A percentile compares a stretch with the other conserved stretches of the same genome.
Conservation (phyloP, 179 eudicot genomes). For the Sideroxylon spinosum region DNA sequence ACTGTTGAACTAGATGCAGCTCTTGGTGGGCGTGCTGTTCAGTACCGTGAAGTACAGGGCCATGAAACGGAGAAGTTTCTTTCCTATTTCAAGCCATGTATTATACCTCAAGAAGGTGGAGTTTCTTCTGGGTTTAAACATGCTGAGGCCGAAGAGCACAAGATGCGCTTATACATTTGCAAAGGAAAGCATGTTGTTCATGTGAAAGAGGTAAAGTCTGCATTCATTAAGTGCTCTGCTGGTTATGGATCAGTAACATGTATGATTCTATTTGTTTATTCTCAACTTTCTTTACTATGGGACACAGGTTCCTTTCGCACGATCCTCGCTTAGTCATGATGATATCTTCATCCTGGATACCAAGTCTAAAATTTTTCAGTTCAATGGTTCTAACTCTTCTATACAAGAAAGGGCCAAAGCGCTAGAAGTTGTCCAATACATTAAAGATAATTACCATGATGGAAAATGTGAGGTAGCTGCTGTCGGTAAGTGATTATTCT, state of each 20-base stretch:
- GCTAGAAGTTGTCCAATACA: slow-evolving; percentile 88
- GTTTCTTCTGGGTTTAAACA: slow-evolving; percentile 89
- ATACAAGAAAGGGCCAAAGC: slow-evolving; percentile 99
- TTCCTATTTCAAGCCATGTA: slow-evolving; percentile 97
- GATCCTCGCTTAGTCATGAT: slow-evolving; percentile 94
- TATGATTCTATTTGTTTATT: slow-evolving; percentile 13
- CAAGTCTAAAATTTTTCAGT: slow-evolving; percentile 83
- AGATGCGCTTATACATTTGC: slow-evolving; percentile 67
- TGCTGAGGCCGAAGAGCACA: slow-evolving; percentile 71
- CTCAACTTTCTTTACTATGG: background rate
- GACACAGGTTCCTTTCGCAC: slow-evolving; percentile 79
- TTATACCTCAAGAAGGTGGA: slow-evolving; percentile 94
- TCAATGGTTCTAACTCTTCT: slow-evolving; percentile 85
- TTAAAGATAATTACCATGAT: slow-evolving; percentile 88
- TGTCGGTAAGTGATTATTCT: slow-evolving; percentile 51
- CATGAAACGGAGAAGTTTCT: slow-evolving; percentile 95
- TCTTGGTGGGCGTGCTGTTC: slow-evolving; percentile 96
- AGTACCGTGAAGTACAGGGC: slow-evolving; percentile 94
- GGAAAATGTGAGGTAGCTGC: slow-evolving; percentile 94
- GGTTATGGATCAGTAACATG: slow-evolving; percentile 7
- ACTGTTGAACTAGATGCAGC: slow-evolving; percentile 94
- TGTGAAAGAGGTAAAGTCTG: slow-evolving; percentile 75
- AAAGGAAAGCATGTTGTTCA: slow-evolving; percentile 91
- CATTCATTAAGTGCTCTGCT: background rate
- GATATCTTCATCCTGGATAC: slow-evolving; percentile 90